Conservation (phyloP, 1,284 basidiomycete species). For the Neotropicomus parvogracilis region DNA sequence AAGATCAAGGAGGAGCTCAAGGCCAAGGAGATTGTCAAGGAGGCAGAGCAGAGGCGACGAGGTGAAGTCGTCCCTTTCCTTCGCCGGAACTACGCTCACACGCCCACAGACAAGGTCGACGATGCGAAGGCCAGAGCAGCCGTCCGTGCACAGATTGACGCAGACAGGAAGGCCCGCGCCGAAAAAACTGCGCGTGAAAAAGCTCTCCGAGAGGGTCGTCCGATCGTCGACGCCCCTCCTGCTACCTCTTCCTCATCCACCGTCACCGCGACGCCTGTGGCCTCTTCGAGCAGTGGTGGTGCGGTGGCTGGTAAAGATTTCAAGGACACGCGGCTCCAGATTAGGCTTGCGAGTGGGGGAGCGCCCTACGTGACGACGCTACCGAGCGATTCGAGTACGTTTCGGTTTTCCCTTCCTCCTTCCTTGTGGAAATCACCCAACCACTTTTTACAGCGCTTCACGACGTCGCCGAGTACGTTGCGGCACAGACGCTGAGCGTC, state of each 20-base stretch:
- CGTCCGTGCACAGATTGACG: slow-evolving; percentile 90
- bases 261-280: slow-evolving; percentile 33
- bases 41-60: slow-evolving; percentile 73
- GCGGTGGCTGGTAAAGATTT: slow-evolving; percentile 66
- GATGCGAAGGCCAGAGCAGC: slow-evolving; percentile 82
- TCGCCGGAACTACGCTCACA: neutral
- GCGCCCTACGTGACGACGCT: slow-evolving; percentile 78
- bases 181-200: slow-evolving; percentile 87
- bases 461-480: slow-evolving; percentile 85
- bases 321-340: slow-evolving; percentile 81
- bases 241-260: slow-evolving; percentile 6
- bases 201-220: slow-evolving; percentile 74
- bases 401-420: neutral
- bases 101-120: slow-evolving; percentile 66
- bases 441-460: slow-evolving; percentile 52
- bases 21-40: slow-evolving; percentile 76
- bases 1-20: slow-evolving; percentile 75
- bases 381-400: slow-evolving; percentile 72
- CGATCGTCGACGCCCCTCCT: slow-evolving; percentile 36
- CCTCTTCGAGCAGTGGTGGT: slow-evolving; percentile 34
- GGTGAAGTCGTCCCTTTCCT: slow-evolving; percentile 41
- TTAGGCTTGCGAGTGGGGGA: slow-evolving; percentile 76
- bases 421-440: neutral
- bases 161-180: slow-evolving; percentile 85
- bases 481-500: slow-evolving; percentile 64